These are phyloP conservation scores for Rhizopus delemar DNA, from an alignment of 371 early-diverging fungal species.

Conservation along the genomic window DNA sequence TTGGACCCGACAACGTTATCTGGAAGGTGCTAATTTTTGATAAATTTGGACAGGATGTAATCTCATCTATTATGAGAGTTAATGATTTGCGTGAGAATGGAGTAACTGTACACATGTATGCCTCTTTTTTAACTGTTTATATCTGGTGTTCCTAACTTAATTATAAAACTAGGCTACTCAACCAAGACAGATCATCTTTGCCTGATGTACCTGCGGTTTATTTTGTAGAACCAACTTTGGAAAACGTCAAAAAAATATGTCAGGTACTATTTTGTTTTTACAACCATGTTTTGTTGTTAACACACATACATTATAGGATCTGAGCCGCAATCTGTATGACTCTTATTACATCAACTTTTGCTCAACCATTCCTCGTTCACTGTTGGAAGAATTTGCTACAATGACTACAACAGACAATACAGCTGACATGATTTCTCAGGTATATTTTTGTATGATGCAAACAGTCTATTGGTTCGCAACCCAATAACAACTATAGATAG, in stretches of 20 bases:
- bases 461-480: too few species aligned
- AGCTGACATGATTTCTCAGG: slow-evolving; percentile 79
- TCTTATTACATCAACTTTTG: slow-evolving; percentile 95
- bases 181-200: slow-evolving; percentile 82
- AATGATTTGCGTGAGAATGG: slow-evolving; percentile 97
- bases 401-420: slow-evolving; percentile 71
- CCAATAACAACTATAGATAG: slow-evolving; percentile 19
- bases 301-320: slow-evolving; percentile 62
- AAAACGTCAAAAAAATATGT: slow-evolving; percentile 78
- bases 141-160: not conserved
- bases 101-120: slow-evolving; percentile 97
- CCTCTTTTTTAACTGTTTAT: not conserved
- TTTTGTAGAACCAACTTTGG: slow-evolving; percentile 90
- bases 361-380: slow-evolving; percentile 80
- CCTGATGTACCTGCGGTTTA: slow-evolving; percentile 98
- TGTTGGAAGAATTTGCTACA: slow-evolving; percentile 94
- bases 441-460: slow-evolving; percentile 8
- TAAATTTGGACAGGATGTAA: slow-evolving; percentile 89
- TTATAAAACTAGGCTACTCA: slow-evolving; percentile 57
- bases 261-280: slow-evolving; percentile 54
- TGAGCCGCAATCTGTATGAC: slow-evolving; percentile 89
- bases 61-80: slow-evolving; percentile 96
- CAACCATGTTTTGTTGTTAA: not conserved
- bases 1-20: slow-evolving; percentile 38
- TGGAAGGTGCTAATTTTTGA: slow-evolving; percentile 99